Conservation (phyloP, 768 basidiomycete species). For the Cantharellus anzutake region DNA sequence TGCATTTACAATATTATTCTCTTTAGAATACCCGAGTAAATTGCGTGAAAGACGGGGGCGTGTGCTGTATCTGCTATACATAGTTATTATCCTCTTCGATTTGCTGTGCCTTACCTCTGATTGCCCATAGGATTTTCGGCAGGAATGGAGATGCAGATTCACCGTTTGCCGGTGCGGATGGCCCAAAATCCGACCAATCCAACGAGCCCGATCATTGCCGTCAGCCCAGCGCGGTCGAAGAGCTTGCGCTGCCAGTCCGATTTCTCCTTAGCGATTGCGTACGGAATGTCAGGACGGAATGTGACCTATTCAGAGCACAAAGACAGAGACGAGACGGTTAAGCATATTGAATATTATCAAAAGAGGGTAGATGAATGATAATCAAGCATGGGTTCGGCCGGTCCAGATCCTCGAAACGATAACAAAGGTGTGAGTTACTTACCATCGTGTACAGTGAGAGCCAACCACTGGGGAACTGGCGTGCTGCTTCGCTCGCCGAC, state of each 20-base stretch:
- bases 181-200: not conserved
- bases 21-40: no score
- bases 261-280: slow-evolving; percentile 56
- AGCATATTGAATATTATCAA: not conserved
- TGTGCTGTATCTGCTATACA: no score
- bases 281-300: slow-evolving; percentile 88
- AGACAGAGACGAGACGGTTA: no score
- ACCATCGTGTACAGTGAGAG: slow-evolving; percentile 88
- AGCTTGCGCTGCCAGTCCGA: slow-evolving; percentile 50
- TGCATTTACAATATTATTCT: no score
- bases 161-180: no score
- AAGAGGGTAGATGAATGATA: not conserved
- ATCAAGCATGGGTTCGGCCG: not conserved
- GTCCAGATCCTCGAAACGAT: not conserved
- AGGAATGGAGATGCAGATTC: no score
- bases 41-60: no score
- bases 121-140: no score
- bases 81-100: no score
- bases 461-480: slow-evolving; percentile 57
- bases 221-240: not conserved
- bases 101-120: no score
- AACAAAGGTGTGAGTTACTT: not conserved
- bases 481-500: slow-evolving; percentile 13
- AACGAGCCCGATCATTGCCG: not conserved
- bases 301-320: slow-evolving; percentile 27